These are phyloP conservation scores for Sporothrix pseudoabietina DNA, from an alignment of 2,329 filamentous ascomycete species.

Conservation along the genomic window DNA sequence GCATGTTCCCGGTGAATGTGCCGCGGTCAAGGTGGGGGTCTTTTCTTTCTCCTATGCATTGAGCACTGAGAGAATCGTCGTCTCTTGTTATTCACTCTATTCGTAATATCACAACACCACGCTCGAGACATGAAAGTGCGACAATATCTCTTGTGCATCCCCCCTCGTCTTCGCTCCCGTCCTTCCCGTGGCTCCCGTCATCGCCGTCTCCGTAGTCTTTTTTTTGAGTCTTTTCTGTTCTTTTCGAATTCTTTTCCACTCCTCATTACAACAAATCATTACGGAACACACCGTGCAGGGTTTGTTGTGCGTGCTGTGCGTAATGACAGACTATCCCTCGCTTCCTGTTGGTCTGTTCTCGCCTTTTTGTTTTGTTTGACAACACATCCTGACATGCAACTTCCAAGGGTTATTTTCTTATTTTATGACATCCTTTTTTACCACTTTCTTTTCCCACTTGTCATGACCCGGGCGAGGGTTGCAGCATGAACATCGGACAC, in stretches of 20 bases:
- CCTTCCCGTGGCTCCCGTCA: constrained; percentile 7
- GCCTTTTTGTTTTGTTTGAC: background rate
- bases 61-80: background rate
- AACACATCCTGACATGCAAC: background rate
- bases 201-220: background rate
- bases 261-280: background rate
- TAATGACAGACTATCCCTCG: background rate
- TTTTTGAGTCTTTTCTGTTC: background rate
- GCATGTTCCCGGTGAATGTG: constrained; percentile 17
- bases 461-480: background rate
- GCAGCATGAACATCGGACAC: background rate
- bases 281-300: background rate
- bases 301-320: background rate
- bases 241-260: background rate
- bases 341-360: constrained; percentile 2
- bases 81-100: background rate
- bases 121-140: background rate
- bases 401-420: background rate
- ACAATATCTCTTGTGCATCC: background rate
- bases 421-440: constrained; percentile 2
- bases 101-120: constrained; percentile 5
- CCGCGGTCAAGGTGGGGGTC: constrained; percentile 6
- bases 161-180: background rate
- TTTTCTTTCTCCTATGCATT: background rate
- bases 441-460: background rate